Evolutionary conservation across 352 stramenopile genomes (phyloP), one percentile per base, ranked within the genome.

Genomic region (Globisporangium abappressorium): DNA sequence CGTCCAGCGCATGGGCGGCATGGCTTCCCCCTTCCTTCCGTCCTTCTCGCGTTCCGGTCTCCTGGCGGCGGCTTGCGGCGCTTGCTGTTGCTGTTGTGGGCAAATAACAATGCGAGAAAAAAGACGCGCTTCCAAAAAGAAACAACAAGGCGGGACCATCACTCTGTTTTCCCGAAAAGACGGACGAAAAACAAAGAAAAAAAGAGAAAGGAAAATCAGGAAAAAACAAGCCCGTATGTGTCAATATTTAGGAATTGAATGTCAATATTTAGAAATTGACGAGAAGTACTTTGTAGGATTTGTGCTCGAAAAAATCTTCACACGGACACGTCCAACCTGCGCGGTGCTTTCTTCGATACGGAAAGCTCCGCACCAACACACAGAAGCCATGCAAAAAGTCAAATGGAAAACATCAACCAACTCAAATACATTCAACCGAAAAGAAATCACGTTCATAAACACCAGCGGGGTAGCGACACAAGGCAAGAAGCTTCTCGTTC

Each of bases 1-100:
- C 65, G 89, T 78, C 86, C 84, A 94, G 62, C 82, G 84, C 76
- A 94, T 82, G 74, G 78, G 75, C 75, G 61, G 55, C 61, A 71
- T 71, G 26, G 47, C 47, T 7, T 4, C 54, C 26, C 41, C 24
- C 9, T 56, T 56, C 49, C 49, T 14, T 33, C 30, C 30, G 18
- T 33, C 46, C 46, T 30, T 56, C 49, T n/a, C 41, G 38, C 38
- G 22, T 57, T 57, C 28, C 54, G 28, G 30, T 30, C 30, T 61
- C 28, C 0, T 3, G 5, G 30, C 30, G 30, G 5, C 6, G 43
- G 11, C 11, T 47, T 18, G 20, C 9, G 47, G 47, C 47, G 47
- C 47, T 54, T 22, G 47, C n/a, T 53, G 18, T 20, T n/a, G 46
- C 2, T 54, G 20, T 47, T 43, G 6, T 41, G 26, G 53, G 53